Evolutionary conservation across 2,329 filamentous ascomycete species (phyloP).

Genomic region (Colletotrichum eremochloae): DNA sequence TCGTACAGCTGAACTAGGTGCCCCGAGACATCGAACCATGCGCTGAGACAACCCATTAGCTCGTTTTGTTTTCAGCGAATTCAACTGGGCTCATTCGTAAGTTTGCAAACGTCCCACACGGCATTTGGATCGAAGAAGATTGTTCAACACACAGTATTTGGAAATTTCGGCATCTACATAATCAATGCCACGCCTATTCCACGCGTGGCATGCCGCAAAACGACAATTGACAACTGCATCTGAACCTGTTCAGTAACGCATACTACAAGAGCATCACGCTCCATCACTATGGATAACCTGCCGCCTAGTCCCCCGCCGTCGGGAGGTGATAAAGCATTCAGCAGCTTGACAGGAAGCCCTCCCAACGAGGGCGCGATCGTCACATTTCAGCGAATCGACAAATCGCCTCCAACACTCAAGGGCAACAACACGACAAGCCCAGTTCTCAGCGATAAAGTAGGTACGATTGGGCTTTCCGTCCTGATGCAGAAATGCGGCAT

Average conservation of each 20-base stretch:
- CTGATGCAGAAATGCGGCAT: conserved; percentile 11
- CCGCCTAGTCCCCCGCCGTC: background rate
- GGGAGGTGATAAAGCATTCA: background rate
- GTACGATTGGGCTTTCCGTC: background rate
- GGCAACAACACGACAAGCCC: background rate
- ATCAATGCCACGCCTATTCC: background rate
- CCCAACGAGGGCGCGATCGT: background rate
- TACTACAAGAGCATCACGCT: background rate
- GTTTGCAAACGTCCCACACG: background rate
- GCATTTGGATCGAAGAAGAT: background rate
- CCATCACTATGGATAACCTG: background rate
- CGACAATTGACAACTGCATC: background rate
- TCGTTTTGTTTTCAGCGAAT: background rate
- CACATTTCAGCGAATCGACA: conserved; percentile 6
- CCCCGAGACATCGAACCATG: background rate
- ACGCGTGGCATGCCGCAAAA: background rate
- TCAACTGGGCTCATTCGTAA: background rate
- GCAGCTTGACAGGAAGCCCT: background rate
- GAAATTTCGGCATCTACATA: background rate
- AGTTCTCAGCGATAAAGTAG: background rate
- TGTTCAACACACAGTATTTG: too few species aligned
- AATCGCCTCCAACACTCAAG: background rate
- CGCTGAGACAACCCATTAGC: background rate
- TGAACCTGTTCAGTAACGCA: background rate
- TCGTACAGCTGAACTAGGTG: background rate